Conservation (phyloP, 164 flowering plant genomes). For the Kingdonia uniflora region DNA sequence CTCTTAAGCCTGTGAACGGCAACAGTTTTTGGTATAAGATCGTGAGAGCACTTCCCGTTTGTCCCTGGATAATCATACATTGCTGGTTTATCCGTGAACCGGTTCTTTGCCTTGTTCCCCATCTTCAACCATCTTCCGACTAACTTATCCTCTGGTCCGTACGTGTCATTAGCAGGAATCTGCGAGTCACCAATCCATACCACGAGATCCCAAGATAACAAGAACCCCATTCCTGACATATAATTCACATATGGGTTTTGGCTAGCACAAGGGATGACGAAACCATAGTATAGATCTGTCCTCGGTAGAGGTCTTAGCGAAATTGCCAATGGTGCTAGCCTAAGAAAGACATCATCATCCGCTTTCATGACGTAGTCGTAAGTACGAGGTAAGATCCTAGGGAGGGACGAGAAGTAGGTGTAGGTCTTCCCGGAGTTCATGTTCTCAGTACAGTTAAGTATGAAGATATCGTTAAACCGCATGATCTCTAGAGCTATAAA, state of each 20-base stretch:
- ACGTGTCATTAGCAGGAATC: constrained; percentile 24
- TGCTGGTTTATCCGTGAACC: constrained; percentile 36
- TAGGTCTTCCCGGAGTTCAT: constrained; percentile 64
- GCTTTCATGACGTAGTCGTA: constrained; percentile 65
- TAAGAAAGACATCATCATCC: constrained; percentile 45
- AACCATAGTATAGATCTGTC: constrained; percentile 49
- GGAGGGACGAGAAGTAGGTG: constrained; percentile 50
- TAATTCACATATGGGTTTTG: constrained; percentile 41
- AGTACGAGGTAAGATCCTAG: constrained; percentile 14
- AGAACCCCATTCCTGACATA: constrained; percentile 69
- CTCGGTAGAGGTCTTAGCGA: constrained; percentile 32
- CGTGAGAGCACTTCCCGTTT: constrained; percentile 51
- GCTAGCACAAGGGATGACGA: constrained; percentile 48
- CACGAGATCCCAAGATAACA: constrained; percentile 53
- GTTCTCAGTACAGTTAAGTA: constrained; percentile 55
- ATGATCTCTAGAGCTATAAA: constrained; percentile 43
- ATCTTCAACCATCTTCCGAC: constrained; percentile 48
- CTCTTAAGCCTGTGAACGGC: constrained; percentile 57
- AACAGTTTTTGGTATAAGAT: constrained; percentile 41
- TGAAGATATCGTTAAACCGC: constrained; percentile 47
- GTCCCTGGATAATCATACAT: constrained; percentile 52
- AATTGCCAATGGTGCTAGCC: constrained; percentile 25
- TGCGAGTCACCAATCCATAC: constrained; percentile 41
- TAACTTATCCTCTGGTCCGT: constrained; percentile 49
- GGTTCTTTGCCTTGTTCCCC: constrained; percentile 35